Conservation (phyloP, 495 filamentous ascomycete species). For the Aspergillus campestris region DNA sequence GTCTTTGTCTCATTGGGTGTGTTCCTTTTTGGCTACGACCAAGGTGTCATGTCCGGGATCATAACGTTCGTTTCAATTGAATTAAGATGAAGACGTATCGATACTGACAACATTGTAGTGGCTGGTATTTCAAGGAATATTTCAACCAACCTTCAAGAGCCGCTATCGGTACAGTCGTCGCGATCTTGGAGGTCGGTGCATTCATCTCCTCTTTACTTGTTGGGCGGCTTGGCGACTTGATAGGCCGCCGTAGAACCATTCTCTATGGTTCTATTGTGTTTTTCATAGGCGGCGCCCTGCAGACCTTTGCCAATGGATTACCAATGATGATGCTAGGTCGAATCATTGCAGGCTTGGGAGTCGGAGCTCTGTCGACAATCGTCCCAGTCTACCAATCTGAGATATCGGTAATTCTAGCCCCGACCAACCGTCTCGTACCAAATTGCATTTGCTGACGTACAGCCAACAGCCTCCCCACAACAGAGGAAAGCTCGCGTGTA, state of each 20-base stretch:
- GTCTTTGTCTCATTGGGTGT: constrained; percentile 97
- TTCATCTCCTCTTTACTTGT: constrained; percentile 86
- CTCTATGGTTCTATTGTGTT: constrained; percentile 91
- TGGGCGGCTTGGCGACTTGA: constrained; percentile 81
- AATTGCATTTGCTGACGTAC: constrained; percentile 7
- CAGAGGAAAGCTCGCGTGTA: constrained; percentile 89
- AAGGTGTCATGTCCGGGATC: constrained; percentile 98
- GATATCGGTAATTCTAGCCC: constrained; percentile 45
- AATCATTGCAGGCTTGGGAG: constrained; percentile 86
- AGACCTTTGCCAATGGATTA: constrained; percentile 74
- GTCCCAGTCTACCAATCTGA: constrained; percentile 98
- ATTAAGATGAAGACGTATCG: no score
- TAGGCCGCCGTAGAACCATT: constrained; percentile 85
- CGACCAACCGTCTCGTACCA: not conserved
- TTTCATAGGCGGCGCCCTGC: constrained; percentile 79
- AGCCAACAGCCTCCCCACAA: constrained; percentile 71
- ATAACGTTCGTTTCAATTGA: constrained; percentile 67
- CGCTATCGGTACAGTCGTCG: constrained; percentile 90
- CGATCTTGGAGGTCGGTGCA: constrained; percentile 89
- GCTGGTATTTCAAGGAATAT: constrained; percentile 78
- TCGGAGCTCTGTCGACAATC: constrained; percentile 91
- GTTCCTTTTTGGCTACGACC: constrained; percentile 97
- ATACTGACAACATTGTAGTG: constrained; percentile 43
- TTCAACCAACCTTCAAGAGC: constrained; percentile 80
- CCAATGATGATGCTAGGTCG: constrained; percentile 87